A percentile compares a stretch with the other conserved stretches of the same genome.
phyloP scores from a whole-genome alignment of 805 yeast species.

The Candida berthetii region DNA sequence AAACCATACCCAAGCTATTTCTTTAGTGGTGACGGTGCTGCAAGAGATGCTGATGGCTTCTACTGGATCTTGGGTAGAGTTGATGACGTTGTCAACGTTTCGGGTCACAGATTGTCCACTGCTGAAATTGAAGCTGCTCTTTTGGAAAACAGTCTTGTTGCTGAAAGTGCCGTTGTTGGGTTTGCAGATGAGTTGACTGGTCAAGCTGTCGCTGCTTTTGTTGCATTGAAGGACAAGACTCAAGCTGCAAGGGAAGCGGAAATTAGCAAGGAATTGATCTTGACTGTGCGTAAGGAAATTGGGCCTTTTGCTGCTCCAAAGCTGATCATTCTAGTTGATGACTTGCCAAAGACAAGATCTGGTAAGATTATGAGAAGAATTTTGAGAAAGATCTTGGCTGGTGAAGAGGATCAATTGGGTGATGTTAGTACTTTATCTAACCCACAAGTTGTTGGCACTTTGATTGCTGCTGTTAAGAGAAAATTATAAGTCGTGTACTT shows the following conservation, averaged over 20 bases:
- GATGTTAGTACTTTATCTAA: slow-evolving; percentile 87
- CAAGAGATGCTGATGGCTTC: slow-evolving; percentile 93
- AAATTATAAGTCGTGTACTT: neutral
- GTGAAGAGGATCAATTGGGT: slow-evolving; percentile 90
- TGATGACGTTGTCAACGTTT: slow-evolving; percentile 96
- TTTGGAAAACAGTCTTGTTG: slow-evolving; percentile 70
- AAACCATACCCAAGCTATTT: slow-evolving; percentile 90
- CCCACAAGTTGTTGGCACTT: slow-evolving; percentile 74
- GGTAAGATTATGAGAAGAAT: slow-evolving; percentile 99
- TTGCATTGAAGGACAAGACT: slow-evolving; percentile 61
- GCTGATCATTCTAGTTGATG: slow-evolving; percentile 73
- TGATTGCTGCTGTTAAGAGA: slow-evolving; percentile 59
- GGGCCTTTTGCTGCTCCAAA: slow-evolving; percentile 94
- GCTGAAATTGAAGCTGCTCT: slow-evolving; percentile 96
- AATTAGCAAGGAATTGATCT: slow-evolving; percentile 63
- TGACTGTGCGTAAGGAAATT: slow-evolving; percentile 87
- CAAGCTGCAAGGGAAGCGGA: slow-evolving; percentile 39
- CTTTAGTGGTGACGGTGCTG: slow-evolving; percentile 99
- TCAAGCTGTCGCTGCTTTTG: slow-evolving; percentile 95
- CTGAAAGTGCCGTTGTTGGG: slow-evolving; percentile 97
- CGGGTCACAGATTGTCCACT: slow-evolving; percentile 97
- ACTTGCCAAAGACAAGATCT: slow-evolving; percentile 96
- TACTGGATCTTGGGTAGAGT: slow-evolving; percentile 98
- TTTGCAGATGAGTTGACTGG: slow-evolving; percentile 93
- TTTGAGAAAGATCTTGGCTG: slow-evolving; percentile 85